Conservation (phyloP, 345 rosid species). For the Salix exigua region DNA sequence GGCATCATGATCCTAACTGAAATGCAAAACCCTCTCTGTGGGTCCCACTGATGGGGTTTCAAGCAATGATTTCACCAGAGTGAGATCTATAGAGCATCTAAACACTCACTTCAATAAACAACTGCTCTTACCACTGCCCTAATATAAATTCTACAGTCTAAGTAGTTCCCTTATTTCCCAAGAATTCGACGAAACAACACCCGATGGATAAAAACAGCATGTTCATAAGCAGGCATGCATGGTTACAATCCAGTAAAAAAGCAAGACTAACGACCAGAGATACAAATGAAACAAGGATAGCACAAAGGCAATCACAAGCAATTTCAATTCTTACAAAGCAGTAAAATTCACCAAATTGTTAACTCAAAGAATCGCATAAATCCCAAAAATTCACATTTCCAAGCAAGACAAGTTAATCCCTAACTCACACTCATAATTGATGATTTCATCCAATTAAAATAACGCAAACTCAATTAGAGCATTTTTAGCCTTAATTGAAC, state of each 20-base stretch:
- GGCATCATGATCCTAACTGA: neutral
- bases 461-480: neutral
- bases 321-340: neutral
- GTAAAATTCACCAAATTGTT: neutral
- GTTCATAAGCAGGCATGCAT: neutral
- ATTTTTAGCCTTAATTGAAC: neutral
- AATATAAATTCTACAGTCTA: neutral
- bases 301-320: neutral
- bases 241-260: neutral
- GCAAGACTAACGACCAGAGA: neutral
- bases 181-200: neutral
- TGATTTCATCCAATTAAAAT: neutral
- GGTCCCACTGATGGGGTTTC: neutral
- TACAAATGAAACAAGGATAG: too few species aligned
- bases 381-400: neutral
- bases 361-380: neutral
- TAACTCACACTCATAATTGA: neutral
- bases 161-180: neutral
- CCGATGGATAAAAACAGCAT: neutral
- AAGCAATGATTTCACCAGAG: neutral
- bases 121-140: neutral
- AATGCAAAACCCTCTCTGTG: neutral
- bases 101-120: neutral
- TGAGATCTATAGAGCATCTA: neutral
- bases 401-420: neutral